Conservation (phyloP, 225 moss, liverwort and hornwort genomes). For the Anthoceros angustus region DNA sequence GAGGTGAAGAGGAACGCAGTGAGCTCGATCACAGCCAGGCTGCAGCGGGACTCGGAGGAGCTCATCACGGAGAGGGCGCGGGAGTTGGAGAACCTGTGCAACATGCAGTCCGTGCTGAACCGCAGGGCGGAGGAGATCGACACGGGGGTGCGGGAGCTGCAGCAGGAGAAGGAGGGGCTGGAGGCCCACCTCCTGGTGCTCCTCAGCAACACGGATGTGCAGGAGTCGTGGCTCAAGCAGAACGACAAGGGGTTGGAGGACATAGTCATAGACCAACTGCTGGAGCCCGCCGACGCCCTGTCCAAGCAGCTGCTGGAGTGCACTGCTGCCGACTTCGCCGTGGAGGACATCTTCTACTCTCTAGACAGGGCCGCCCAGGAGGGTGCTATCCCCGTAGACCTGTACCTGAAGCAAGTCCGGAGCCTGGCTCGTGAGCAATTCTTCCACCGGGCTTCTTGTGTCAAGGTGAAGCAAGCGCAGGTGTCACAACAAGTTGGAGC, state of each 20-base stretch:
- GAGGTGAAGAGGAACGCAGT: constrained; percentile 58
- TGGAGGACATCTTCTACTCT: constrained; percentile 82
- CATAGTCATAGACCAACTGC: constrained; percentile 61
- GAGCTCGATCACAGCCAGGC: constrained; percentile 41
- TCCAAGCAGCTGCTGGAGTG: constrained; percentile 92
- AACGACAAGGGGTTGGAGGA: constrained; percentile 55
- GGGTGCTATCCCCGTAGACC: constrained; percentile 64
- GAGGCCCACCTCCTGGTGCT: constrained; percentile 78
- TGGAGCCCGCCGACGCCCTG: constrained; percentile 58
- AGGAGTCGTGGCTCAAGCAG: constrained; percentile 66
- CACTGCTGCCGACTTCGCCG: constrained; percentile 68
- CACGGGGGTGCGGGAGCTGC: constrained; percentile 64
- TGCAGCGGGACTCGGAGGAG: constrained; percentile 37
- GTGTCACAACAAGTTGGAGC: constrained; percentile 52
- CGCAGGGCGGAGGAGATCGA: constrained; percentile 74
- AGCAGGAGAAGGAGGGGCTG: constrained; percentile 77
- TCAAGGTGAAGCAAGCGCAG: constrained; percentile 62
- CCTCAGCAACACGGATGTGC: constrained; percentile 65
- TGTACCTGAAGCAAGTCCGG: constrained; percentile 93
- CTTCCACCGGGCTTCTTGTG: constrained; percentile 58
- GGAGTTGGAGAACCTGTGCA: constrained; percentile 76
- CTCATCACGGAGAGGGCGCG: constrained; percentile 38
- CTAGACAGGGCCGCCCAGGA: constrained; percentile 84
- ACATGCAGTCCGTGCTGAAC: constrained; percentile 66
- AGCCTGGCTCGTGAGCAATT: constrained; percentile 87